Evolutionary conservation across 805 yeast species (phyloP), one percentile per base, ranked within the genome.

Genomic region (Candida xyloterini): DNA sequence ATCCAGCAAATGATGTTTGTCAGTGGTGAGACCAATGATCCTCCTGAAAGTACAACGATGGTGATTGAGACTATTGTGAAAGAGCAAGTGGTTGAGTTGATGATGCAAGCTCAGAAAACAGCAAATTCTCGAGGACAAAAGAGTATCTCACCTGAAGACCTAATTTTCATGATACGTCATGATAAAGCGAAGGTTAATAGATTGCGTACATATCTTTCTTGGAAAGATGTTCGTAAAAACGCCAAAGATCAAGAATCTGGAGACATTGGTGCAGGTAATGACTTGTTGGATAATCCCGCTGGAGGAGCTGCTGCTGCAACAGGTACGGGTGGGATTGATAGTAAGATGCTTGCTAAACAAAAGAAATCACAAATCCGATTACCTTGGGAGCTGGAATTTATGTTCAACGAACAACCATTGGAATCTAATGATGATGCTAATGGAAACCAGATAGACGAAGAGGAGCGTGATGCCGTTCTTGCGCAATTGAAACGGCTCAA

Each of bases 1-100:
- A 93, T 93, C 55, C 99, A 93, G 63, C 93, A 86, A 68, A 93
- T 93, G 99, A 93, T 93, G 99, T 93, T 93, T 69, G 99, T 93
- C 40, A 75, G 84, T 40, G 99, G 99, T 2, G 98, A 93, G 60
- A 79, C 93, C 0, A 86, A 85, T 51, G 99, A 93, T 54, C 95
- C 98, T 1, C 95, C 97, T 0, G 74, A 83, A 11, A 95, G 86
- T 48, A 87, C 97, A 0, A 85, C 96, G 0, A 79, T 91, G n/a
- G 65, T 93, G 38, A 88, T 91, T 30, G 99, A 93, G 59, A 98
- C 93, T 57, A 88, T 93, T 32, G 98, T 93, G 2, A 73, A 95
- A 31, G 93, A 93, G 1, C 99, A 93, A 61, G 98, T 93, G 26
- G 81, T 90, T 29, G 96, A 91, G 55, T 79, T 93, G 34, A 65